Conservation (phyloP, 352 stramenopile species). For the Pythium guiyangense region DNA sequence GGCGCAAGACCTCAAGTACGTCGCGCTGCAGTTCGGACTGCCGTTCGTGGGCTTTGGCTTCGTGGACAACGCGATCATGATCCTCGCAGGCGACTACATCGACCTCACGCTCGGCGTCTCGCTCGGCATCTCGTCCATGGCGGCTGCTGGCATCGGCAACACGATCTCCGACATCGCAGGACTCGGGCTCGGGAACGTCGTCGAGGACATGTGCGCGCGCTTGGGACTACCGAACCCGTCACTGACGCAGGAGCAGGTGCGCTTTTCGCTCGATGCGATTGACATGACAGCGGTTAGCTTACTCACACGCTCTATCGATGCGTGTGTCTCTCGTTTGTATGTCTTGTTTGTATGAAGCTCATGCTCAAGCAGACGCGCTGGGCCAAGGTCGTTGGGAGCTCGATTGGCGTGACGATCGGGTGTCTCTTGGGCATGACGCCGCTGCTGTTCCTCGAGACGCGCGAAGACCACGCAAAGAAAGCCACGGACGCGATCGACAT, state of each 20-base stretch:
- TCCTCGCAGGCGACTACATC: slow-evolving; percentile 85
- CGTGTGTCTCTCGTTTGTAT: too few relatives aligned
- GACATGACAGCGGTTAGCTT: too few relatives aligned
- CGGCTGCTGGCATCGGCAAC: slow-evolving; percentile 81
- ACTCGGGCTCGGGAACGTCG: slow-evolving; percentile 69
- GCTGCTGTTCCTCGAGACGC: slow-evolving; percentile 74
- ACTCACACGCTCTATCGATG: too few relatives aligned
- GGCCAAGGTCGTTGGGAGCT: slow-evolving; percentile 61
- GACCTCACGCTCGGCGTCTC: slow-evolving; percentile 76
- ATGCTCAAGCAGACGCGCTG: slow-evolving; percentile 59
- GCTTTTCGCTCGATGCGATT: too few relatives aligned
- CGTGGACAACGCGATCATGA: slow-evolving; percentile 97
- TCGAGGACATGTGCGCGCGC: slow-evolving; percentile 70
- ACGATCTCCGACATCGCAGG: slow-evolving; percentile 73
- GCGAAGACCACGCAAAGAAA: slow-evolving; percentile 22
- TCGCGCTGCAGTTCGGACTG: slow-evolving; percentile 67
- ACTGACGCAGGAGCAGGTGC: slow-evolving; percentile 54
- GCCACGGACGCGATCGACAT: too few relatives aligned
- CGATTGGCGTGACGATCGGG: slow-evolving; percentile 66
- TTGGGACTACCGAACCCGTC: slow-evolving; percentile 54
- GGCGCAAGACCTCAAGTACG: slow-evolving; percentile 52
- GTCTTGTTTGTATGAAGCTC: too few relatives aligned
- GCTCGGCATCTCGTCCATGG: slow-evolving; percentile 87
- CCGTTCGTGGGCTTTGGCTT: slow-evolving; percentile 98
- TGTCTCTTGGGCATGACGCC: slow-evolving; percentile 75